A percentile compares a stretch with the other conserved stretches of the same genome.
Evolutionary conservation across 192 early-diverging fungal genomes (phyloP).

Genomic region (Coemansia reversa): DNA sequence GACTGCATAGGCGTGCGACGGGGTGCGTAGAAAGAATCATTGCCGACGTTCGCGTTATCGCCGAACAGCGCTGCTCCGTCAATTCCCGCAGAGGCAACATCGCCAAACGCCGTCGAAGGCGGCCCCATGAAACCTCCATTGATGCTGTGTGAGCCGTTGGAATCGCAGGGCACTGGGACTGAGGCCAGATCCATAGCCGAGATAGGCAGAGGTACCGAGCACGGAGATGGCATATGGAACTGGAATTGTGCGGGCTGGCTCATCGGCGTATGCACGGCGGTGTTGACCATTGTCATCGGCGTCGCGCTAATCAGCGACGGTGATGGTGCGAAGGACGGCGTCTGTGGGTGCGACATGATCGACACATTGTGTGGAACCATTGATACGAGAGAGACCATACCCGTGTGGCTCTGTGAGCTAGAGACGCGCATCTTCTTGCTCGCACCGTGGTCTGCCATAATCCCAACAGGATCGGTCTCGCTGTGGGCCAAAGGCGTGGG

Average conservation of each 20-base stretch:
- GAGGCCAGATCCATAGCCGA: constrained; percentile 50
- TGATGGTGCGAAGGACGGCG: constrained; percentile 41
- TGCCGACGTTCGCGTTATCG: constrained; percentile 19
- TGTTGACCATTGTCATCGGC: constrained; percentile 41
- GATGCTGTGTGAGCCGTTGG: constrained; percentile 22
- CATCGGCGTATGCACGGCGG: constrained; percentile 35
- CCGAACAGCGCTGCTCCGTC: constrained; percentile 36
- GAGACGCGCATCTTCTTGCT: constrained; percentile 54
- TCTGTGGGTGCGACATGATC: constrained; percentile 34
- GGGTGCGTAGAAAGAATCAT: constrained; percentile 21
- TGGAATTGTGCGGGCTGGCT: constrained; percentile 44
- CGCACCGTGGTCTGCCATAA: constrained; percentile 19
- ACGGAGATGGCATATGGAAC: constrained; percentile 53
- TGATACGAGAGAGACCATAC: constrained; percentile 19
- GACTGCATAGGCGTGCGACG: constrained; percentile 40
- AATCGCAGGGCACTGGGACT: constrained; percentile 26
- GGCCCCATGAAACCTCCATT: constrained; percentile 31
- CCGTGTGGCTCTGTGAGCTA: constrained; percentile 44
- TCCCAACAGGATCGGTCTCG: constrained; percentile 30
- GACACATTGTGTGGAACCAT: constrained; percentile 8
- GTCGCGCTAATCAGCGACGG: constrained; percentile 34
- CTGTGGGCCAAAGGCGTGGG: constrained; percentile 30
- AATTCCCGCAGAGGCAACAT: constrained; percentile 20
- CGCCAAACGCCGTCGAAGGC: constrained; percentile 15
- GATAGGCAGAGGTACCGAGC: constrained; percentile 50